Evolutionary conservation across 768 basidiomycete genomes (phyloP).

Genomic region (Macrolepiota fuliginosa): DNA sequence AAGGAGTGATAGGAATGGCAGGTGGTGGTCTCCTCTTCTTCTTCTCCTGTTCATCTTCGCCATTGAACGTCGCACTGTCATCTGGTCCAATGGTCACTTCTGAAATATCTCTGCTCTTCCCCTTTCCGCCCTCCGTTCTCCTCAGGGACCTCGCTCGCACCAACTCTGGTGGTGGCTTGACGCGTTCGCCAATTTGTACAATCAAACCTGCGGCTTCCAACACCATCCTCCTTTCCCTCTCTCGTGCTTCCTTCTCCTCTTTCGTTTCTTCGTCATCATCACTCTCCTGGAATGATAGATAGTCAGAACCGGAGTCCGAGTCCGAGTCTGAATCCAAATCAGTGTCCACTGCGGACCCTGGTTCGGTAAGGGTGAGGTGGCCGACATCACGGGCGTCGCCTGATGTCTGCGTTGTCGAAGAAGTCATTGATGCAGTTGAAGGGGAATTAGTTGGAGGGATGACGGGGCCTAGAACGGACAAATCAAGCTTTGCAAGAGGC

Average conservation of each 20-base stretch:
- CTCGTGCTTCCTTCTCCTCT: conserved; percentile 58
- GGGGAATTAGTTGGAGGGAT: not conserved
- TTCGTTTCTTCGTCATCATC: conserved; percentile 43
- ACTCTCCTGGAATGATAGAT: conserved; percentile 34
- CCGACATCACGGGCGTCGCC: not conserved
- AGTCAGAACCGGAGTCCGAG: conserved; percentile 32
- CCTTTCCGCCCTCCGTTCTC: not conserved
- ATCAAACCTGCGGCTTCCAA: conserved; percentile 88
- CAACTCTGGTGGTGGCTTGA: conserved; percentile 42
- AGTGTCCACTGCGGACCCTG: not conserved
- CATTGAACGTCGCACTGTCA: not conserved
- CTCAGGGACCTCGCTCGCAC: conserved; percentile 26
- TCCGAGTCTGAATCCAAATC: conserved; percentile 26
- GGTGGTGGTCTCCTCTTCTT: conserved; percentile 15
- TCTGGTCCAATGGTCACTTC: not conserved
- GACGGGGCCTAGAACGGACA: not conserved
- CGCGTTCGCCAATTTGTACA: conserved; percentile 58
- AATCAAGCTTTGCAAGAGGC: not conserved
- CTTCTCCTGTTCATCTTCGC: conserved; percentile 1
- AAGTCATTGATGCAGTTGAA: not conserved
- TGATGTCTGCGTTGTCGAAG: not conserved
- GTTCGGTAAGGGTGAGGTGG: not conserved
- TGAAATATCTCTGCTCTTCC: not conserved
- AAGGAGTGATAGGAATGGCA: conserved; percentile 1
- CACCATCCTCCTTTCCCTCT: conserved; percentile 74